These are phyloP conservation scores for Suillus subalutaceus DNA, from an alignment of 768 basidiomycete species.

Conservation along the genomic window DNA sequence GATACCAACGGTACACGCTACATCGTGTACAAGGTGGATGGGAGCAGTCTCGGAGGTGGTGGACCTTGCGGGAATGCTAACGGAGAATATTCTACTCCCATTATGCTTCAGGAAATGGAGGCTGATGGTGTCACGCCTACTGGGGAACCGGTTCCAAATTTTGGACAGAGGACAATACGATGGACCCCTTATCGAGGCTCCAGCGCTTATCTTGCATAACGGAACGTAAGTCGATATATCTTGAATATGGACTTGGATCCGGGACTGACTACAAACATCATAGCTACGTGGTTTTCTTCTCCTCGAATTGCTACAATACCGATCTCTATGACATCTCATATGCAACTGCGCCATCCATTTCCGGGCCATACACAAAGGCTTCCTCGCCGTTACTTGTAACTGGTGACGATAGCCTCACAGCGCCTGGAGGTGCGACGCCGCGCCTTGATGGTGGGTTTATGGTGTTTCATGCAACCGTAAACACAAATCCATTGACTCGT, in stretches of 20 bases:
- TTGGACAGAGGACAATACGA: slow-evolving; percentile 28
- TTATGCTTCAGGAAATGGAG: slow-evolving; percentile 32
- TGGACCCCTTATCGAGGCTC: slow-evolving; percentile 35
- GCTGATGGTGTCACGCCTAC: slow-evolving; percentile 27
- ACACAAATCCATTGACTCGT: slow-evolving; percentile 16
- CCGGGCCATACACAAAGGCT: slow-evolving; percentile 36
- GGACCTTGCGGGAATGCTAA: slow-evolving; percentile 28
- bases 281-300: slow-evolving; percentile 33
- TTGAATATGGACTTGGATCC: not conserved
- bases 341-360: slow-evolving; percentile 29
- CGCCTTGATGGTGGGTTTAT: slow-evolving; percentile 15
- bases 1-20: slow-evolving; percentile 29
- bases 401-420: slow-evolving; percentile 20
- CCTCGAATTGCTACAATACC: slow-evolving; percentile 31
- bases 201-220: slow-evolving; percentile 23
- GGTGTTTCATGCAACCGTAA: slow-evolving; percentile 19
- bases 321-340: slow-evolving; percentile 33
- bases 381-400: slow-evolving; percentile 25
- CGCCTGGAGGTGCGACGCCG: slow-evolving; percentile 24
- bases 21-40: slow-evolving; percentile 35
- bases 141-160: slow-evolving; percentile 26
- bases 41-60: slow-evolving; percentile 26
- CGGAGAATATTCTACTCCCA: slow-evolving; percentile 26
- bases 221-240: slow-evolving; percentile 16
- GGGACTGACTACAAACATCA: not conserved